Percentiles rank a stretch among this genome's conserved stretches.
Evolutionary conservation across 352 stramenopile species (phyloP).

Genomic region (Globisporangium middletonii): DNA sequence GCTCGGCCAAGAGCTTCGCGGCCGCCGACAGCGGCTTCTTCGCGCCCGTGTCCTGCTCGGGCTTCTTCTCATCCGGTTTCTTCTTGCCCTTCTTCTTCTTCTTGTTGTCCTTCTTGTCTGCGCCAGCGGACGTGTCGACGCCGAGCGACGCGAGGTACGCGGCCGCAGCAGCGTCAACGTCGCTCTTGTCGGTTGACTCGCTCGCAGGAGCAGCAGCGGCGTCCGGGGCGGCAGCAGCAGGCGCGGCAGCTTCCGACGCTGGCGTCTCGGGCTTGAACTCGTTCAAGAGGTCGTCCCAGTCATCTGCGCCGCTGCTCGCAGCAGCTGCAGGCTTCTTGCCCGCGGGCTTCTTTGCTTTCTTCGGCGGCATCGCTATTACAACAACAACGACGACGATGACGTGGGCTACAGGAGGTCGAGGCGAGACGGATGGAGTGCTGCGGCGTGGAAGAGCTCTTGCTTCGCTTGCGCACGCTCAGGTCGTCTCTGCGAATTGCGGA

Average conservation of each 20-base stretch:
- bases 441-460: too few species aligned
- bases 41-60: constrained; percentile 18
- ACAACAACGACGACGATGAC: too few species aligned
- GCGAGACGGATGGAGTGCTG: too few species aligned
- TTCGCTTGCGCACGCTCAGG: too few species aligned
- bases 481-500: too few species aligned
- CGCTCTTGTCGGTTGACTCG: constrained; percentile 11
- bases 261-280: constrained; percentile 40
- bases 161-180: constrained; percentile 65
- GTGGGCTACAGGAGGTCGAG: too few species aligned
- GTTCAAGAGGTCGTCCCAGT: constrained; percentile 70
- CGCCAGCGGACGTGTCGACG: constrained; percentile 37
- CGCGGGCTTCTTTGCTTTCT: constrained; percentile 70
- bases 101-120: constrained; percentile 61
- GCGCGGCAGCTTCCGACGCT: constrained; percentile 7
- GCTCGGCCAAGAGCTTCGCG: constrained; percentile 65
- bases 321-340: constrained; percentile 39
- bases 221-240: not conserved
- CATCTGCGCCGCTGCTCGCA: constrained; percentile 31
- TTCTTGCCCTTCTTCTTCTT: constrained; percentile 88
- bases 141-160: constrained; percentile 74
- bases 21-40: constrained; percentile 79
- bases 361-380: constrained; percentile 49
- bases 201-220: not conserved
- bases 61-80: constrained; percentile 45